Evolutionary conservation across 2,329 filamentous ascomycete genomes (phyloP), one percentile per base, ranked within the genome.

Genomic region (Neocucurbitaria cava): DNA sequence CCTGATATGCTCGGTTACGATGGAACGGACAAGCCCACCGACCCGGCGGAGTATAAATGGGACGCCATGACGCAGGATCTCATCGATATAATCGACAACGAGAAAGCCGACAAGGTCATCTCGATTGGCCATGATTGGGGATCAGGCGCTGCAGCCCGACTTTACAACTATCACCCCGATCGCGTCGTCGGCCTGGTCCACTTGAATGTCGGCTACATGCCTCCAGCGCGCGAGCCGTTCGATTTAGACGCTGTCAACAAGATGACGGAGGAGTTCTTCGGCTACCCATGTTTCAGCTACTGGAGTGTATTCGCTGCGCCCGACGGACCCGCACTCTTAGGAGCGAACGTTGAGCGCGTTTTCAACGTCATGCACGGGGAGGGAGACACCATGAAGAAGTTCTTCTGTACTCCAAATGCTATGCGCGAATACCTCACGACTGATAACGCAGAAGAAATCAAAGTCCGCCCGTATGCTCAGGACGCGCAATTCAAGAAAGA

Each of bases 271-370:
- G 51, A 72, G 50, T 36, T 43, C 0, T 73, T 74, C 21, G 80
- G 80, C 15, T 69, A 72, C 36, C 40, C 40, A 3, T 9, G 68
- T 7, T 75, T 69, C 41, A 71, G 71, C 26, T 84, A 83, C 70
- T 83, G 80, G 79, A 62, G 79, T 46, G 73, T 83, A 26, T 79
- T 82, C 61, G 71, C 69, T 0, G 68, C 76, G 0, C 64, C 73
- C 0, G 78, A 82, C 33, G 77, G 74, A 1, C 59, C 72, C 1
- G 61, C 62, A 1, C 38, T 82, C n/a, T 64, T 83, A 26, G 66
- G 71, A 6, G 52, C 60, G 24, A 73, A 81, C 49, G 54, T 77
- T 0, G 78, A 80, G 24, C 73, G 73, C 15, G 46, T 76, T 5
- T 81, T 73, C 56, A 49, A 65, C 24, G 68, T 59, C 3, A 54